Base-by-base conservation (phyloP, 768 basidiomycete species). In the Boletus subcaerulescens region DNA sequence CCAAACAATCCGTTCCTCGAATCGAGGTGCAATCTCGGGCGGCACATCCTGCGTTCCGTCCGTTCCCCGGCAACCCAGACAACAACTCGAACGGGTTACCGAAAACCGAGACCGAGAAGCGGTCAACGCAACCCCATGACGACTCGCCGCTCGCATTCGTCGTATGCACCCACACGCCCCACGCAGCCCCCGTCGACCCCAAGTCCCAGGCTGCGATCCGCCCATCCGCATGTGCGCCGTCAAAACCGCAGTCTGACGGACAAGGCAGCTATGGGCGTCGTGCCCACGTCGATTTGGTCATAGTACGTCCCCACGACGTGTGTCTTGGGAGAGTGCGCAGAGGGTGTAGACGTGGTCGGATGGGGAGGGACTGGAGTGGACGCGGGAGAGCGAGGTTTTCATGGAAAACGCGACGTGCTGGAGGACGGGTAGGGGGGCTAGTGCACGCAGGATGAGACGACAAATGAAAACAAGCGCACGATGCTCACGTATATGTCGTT, bases 291-390 rank as follows among this genome's bases (percentile, higher is more conserved):
- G 15, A 80, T 66, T 29, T 66, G 48, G 53, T 67, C 83, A 48
- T 76, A 72, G 50, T 77, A 79, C 14, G 81, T 72, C 5, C 5
- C 80, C 80, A 59, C 72, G 75, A 13, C 65, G 50, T 41, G 50
- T 71, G 50, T 71, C 66, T 51, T 67, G 60, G 17, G 68, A 78
- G 41, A 84, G 72, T 40, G 80, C 62, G 12, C 62, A 71, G 24
- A 80, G 42, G 3, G 54, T 55, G 14, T 57, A 58, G 12, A 74
- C 65, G 5, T 74, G 69, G 47, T 76, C 75, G 48, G 75, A 75
- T 1, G 72, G 35, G n/a, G 50, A 45, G 26, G 55, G 44, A 44
- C 50, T 58, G 12, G 70, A 38, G 32, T 18, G 65, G 1, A 80
- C 77, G 35, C 79, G 68, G 1, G 77, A 74, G 17, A 78, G 69